Conservation (phyloP, 352 stramenopile species). For the Vaucheria bursata region DNA sequence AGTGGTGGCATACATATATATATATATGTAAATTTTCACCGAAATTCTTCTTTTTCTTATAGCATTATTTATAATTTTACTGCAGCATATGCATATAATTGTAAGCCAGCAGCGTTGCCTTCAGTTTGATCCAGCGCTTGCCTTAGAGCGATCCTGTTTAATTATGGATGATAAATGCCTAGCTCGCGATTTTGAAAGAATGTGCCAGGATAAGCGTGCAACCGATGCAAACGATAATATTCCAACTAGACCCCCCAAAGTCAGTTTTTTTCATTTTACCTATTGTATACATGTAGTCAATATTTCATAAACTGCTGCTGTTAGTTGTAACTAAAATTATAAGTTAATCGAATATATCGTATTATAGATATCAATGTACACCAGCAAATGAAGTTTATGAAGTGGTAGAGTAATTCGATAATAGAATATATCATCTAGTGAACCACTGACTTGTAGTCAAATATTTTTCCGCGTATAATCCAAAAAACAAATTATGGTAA, state of each 20-base stretch:
- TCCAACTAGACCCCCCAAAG: neutral
- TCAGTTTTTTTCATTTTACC: neutral
- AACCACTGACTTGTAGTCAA: too few species aligned
- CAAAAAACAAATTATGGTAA: too few species aligned
- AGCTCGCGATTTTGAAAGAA: neutral
- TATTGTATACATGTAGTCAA: neutral
- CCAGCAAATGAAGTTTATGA: too few species aligned
- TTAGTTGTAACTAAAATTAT: neutral
- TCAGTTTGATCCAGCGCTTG: neutral
- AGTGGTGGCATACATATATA: too few species aligned
- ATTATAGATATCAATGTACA: too few species aligned
- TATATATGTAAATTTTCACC: too few species aligned
- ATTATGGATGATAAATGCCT: constrained; percentile 26
- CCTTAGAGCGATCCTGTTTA: constrained; percentile 20
- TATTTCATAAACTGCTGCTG: too few species aligned
- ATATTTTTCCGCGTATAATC: too few species aligned
- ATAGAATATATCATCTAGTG: too few species aligned
- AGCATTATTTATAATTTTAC: too few species aligned
- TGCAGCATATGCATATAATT: neutral
- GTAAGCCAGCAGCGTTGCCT: constrained; percentile 12
- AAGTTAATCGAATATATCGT: neutral
- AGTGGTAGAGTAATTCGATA: too few species aligned
- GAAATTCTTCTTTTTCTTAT: too few species aligned
- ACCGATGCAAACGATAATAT: neutral
- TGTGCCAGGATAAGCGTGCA: neutral